These are phyloP conservation scores for Ciborinia camelliae DNA, from an alignment of 2,329 filamentous ascomycete genomes.

Conservation along the genomic window DNA sequence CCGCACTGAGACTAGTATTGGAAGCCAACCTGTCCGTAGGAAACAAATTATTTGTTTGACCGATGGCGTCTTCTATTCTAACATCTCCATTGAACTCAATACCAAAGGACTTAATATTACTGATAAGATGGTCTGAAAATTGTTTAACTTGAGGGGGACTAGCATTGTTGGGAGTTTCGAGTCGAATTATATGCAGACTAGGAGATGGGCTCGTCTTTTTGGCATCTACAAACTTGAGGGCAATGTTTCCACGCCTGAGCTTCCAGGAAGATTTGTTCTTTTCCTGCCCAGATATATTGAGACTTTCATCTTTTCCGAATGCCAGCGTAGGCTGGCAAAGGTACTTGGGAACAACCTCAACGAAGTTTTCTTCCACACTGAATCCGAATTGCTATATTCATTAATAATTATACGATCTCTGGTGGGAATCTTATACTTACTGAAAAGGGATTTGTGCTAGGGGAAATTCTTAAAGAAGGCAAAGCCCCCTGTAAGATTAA, in stretches of 20 bases:
- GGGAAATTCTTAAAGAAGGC: background rate
- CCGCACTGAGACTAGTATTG: background rate
- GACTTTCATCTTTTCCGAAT: background rate
- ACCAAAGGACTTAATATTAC: background rate
- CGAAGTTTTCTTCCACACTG: background rate
- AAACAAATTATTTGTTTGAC: no score
- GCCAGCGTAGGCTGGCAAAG: background rate
- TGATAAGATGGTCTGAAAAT: background rate
- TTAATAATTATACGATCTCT: background rate
- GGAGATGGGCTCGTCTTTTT: no score
- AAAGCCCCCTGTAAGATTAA: background rate
- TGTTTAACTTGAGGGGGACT: fast-evolving
- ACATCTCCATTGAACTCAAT: background rate
- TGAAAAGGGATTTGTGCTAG: background rate
- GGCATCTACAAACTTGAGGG: background rate
- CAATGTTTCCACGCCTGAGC: background rate
- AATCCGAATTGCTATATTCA: background rate
- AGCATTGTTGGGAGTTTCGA: background rate
- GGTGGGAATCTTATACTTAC: background rate
- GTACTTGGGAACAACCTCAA: background rate
- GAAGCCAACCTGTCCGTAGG: background rate
- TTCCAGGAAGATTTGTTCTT: background rate
- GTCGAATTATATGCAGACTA: background rate
- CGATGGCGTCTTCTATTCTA: background rate
- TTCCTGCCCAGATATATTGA: background rate